Evolutionary conservation across 2,329 filamentous ascomycete species (phyloP), one percentile per base, ranked within the genome.

Genomic region (Thelonectria olida): DNA sequence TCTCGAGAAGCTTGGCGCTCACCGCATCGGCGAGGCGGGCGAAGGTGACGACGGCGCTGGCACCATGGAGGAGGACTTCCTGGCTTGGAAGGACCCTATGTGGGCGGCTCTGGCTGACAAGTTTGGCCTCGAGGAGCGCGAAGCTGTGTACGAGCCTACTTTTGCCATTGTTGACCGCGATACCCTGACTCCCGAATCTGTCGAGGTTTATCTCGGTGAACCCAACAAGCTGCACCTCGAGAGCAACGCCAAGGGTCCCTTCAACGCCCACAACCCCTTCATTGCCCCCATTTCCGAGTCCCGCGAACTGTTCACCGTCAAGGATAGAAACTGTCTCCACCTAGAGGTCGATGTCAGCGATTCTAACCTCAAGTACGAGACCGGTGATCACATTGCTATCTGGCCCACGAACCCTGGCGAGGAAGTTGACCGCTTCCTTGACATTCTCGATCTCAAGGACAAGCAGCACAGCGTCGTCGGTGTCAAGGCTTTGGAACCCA

Each of bases 41-140:
- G 95, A 98, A 82, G 96, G 96, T 73, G 96, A 99, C 73, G 96
- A 99, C 76, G 96, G 96, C 66, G 94, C 96, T 67, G 96, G 96
- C 63, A 99, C 96, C 58, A 99, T 99, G 96, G 96, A 99, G 81
- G 96, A 99, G 81, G 96, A 99, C 74, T 99, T 98, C 79, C 82
- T 99, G 72, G 92, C 95, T 67, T 99, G 96, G 96, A 99, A 99
- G 82, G 96, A 99, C 73, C 94, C 94, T 64, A 99, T 99, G 96
- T 99, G 96, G 96, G 83, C 86, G 72, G 92, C 91, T 62, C 84
- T 99, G 54, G 85, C 91, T 22, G 87, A 92, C 67, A 89, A 92
- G 74, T 92, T 99, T 90, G 88, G 88, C 54, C 82, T 99, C 57
- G 92, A 98, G 79, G 96, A 99, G 81, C 93, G 96, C 61, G 96